A percentile compares a stretch with the other conserved stretches of the same genome.
Conservation (phyloP, 2,329 filamentous ascomycete genomes). For the Penicillium sp. region DNA sequence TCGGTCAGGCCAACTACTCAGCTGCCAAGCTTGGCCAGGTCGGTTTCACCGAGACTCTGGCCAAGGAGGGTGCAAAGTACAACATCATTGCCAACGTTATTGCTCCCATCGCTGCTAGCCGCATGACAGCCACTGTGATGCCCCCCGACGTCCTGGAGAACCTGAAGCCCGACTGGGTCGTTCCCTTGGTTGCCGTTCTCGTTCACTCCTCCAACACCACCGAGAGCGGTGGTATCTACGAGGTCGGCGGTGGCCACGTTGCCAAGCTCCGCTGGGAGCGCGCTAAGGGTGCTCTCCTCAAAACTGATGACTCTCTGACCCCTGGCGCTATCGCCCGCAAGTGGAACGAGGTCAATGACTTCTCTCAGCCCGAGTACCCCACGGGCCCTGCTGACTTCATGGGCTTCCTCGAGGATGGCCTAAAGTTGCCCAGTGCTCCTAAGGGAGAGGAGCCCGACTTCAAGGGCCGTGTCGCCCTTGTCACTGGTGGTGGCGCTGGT, state of each 20-base stretch:
- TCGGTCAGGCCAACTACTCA: slow-evolving; percentile 95
- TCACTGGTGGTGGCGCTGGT: slow-evolving; percentile 84
- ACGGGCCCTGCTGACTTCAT: slow-evolving; percentile 84
- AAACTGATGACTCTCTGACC: slow-evolving; percentile 81
- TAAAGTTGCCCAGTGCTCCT: slow-evolving; percentile 69
- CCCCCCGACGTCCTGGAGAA: slow-evolving; percentile 82
- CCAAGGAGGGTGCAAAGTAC: slow-evolving; percentile 96
- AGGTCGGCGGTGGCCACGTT: slow-evolving; percentile 85
- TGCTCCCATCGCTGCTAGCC: slow-evolving; percentile 87
- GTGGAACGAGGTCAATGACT: slow-evolving; percentile 85
- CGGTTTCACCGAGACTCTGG: slow-evolving; percentile 94
- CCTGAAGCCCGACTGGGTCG: slow-evolving; percentile 89
- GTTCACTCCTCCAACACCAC: slow-evolving; percentile 76
- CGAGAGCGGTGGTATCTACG: slow-evolving; percentile 87
- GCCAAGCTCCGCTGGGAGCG: slow-evolving; percentile 96
- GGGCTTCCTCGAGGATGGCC: slow-evolving; percentile 72
- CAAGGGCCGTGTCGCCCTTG: slow-evolving; percentile 74
- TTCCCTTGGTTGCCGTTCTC: slow-evolving; percentile 83
- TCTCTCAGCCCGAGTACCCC: slow-evolving; percentile 76
- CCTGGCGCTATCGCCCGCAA: slow-evolving; percentile 81
- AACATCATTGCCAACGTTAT: slow-evolving; percentile 96
- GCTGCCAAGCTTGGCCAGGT: slow-evolving; percentile 93
- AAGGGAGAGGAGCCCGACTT: slow-evolving; percentile 72
- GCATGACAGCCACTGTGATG: slow-evolving; percentile 95
- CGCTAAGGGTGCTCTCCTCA: slow-evolving; percentile 79